Evolutionary conservation across 73 alveolate species (phyloP).

Genomic region (Durusdinium trenchii): DNA sequence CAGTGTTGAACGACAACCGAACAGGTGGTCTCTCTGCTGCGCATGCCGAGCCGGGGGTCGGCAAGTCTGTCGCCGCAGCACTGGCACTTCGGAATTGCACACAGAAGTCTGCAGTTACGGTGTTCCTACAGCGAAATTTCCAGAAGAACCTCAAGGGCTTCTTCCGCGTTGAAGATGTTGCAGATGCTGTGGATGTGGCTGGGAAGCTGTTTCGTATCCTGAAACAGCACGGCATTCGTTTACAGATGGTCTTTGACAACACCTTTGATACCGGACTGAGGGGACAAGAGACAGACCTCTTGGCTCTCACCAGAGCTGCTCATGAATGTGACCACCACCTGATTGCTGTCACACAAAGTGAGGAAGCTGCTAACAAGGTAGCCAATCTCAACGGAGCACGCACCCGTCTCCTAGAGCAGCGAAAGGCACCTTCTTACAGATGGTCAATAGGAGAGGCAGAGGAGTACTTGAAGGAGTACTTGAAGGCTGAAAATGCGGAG

Average conservation of each 20-base stretch:
- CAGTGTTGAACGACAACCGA: constrained; percentile 77
- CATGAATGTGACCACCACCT: constrained; percentile 9
- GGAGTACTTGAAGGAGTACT: background rate
- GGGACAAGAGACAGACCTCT: background rate
- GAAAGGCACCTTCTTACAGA: constrained; percentile 36
- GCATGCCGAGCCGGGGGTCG: constrained; percentile 53
- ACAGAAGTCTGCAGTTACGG: constrained; percentile 62
- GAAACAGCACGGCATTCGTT: background rate
- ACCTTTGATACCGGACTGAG: constrained; percentile 23
- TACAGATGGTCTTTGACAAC: constrained; percentile 23
- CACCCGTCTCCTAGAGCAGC: background rate
- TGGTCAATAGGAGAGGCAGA: constrained; percentile 2
- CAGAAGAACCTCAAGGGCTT: background rate
- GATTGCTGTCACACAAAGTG: background rate
- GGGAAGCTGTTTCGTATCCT: constrained; percentile 14
- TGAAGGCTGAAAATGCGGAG: background rate
- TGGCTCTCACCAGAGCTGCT: constrained; percentile 39
- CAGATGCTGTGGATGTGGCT: background rate
- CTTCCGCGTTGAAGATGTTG: background rate
- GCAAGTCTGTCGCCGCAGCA: constrained; percentile 43
- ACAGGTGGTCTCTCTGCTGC: constrained; percentile 63
- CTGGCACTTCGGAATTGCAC: constrained; percentile 49
- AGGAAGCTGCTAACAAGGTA: constrained; percentile 25
- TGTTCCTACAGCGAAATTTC: constrained; percentile 2
- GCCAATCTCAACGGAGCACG: constrained; percentile 29